A percentile compares a stretch with the other conserved stretches of the same genome.
Evolutionary conservation across 306 rosid species (phyloP).

Genomic region (Albizia julibrissin): DNA sequence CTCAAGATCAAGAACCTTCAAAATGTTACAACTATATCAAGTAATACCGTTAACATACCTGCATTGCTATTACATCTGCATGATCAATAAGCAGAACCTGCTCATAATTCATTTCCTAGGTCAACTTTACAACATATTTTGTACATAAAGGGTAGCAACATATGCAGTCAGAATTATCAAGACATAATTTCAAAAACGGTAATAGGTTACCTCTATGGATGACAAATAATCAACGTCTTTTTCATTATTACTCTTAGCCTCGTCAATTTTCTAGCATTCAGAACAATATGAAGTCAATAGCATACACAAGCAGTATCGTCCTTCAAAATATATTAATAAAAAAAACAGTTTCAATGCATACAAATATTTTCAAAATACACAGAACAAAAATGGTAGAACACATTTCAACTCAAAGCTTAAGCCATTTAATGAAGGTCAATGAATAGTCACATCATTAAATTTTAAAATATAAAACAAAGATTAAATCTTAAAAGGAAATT

Average conservation of each 20-base stretch:
- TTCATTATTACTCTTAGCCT: constrained; percentile 62
- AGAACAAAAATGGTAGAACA: not conserved
- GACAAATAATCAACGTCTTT: constrained; percentile 94
- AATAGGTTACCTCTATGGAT: constrained; percentile 77
- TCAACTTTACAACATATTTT: constrained; percentile 31
- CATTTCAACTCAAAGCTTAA: not conserved
- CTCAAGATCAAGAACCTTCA: constrained; percentile 25
- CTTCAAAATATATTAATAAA: constrained; percentile 5
- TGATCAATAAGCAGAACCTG: constrained; percentile 93
- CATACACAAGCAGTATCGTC: constrained; percentile 17
- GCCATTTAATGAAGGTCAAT: not conserved
- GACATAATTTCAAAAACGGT: constrained; percentile 22
- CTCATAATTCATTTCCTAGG: constrained; percentile 22
- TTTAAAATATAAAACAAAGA: constrained; percentile 8
- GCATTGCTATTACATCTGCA: constrained; percentile 92
- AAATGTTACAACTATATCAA: constrained; percentile 31
- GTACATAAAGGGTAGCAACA: constrained; percentile 10
- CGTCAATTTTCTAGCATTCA: constrained; percentile 74
- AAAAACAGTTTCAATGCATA: constrained; percentile 19
- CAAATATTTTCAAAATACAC: not conserved
- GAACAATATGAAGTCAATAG: constrained; percentile 31
- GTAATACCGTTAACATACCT: constrained; percentile 52
- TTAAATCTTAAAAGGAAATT: not conserved
- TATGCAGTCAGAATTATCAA: constrained; percentile 8
- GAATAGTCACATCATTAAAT: not conserved